Conservation (phyloP, 2,329 filamentous ascomycete genomes). For the Tolypocladium ovalisporum region DNA sequence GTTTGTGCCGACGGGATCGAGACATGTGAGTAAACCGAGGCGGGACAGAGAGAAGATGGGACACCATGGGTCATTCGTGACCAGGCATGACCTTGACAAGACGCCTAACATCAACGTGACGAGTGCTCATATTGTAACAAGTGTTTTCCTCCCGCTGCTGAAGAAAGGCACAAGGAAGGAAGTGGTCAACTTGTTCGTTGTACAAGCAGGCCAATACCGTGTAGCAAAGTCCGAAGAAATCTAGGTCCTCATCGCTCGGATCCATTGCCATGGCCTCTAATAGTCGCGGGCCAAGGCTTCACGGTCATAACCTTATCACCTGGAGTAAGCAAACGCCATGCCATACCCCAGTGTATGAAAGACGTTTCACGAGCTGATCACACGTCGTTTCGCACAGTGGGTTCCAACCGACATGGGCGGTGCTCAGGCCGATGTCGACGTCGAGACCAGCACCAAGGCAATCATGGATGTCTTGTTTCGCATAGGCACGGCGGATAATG, state of each 20-base stretch:
- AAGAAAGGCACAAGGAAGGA: slow-evolving; percentile 26
- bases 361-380: background rate
- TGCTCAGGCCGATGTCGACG: slow-evolving; percentile 26
- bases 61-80: background rate
- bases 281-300: slow-evolving; percentile 28
- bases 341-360: background rate
- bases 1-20: too few relatives aligned
- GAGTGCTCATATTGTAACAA: slow-evolving; percentile 12
- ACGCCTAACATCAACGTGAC: slow-evolving; percentile 3
- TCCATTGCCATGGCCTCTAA: slow-evolving; percentile 21
- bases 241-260: slow-evolving; percentile 21
- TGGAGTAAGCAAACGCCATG: slow-evolving; percentile 24
- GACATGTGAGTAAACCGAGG: background rate
- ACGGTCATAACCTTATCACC: slow-evolving; percentile 29
- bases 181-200: slow-evolving; percentile 28
- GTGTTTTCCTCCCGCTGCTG: slow-evolving; percentile 25
- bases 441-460: slow-evolving; percentile 23
- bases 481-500: slow-evolving; percentile 2
- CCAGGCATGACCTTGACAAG: slow-evolving; percentile 1
- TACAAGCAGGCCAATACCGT: too few relatives aligned
- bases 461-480: slow-evolving; percentile 3
- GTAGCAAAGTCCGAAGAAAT: background rate
- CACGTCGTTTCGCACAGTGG: slow-evolving; percentile 22
- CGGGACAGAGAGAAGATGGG: background rate
- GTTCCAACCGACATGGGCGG: slow-evolving; percentile 31